A percentile compares a stretch with the other conserved stretches of the same genome.
These are phyloP conservation scores for Populus tremula DNA, from an alignment of 345 rosid genomes.

Conservation along the genomic window DNA sequence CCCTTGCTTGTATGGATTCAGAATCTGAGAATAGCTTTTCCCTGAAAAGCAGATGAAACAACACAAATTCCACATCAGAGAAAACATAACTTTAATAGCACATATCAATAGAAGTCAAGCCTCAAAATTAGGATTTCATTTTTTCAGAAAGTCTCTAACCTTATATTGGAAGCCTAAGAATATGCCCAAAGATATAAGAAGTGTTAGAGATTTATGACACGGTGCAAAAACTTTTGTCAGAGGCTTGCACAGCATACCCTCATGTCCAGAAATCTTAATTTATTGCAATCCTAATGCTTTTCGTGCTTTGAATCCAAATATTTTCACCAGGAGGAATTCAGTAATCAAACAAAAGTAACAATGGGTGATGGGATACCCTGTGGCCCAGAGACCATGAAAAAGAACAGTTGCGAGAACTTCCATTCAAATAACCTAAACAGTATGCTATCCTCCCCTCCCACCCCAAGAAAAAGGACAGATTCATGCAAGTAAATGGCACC, in stretches of 20 bases:
- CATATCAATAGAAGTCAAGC: not conserved
- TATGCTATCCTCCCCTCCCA: not conserved
- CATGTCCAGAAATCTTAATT: not conserved
- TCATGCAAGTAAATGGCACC: not conserved
- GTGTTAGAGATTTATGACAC: not conserved
- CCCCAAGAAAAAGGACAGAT: not conserved
- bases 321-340: not conserved
- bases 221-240: not conserved
- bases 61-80: conserved; percentile 1
- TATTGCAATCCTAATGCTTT: not conserved
- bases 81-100: not conserved
- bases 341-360: not conserved
- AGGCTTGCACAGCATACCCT: not conserved
- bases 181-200: not conserved
- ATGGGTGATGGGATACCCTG: not conserved
- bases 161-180: not conserved
- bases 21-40: conserved; percentile 85
- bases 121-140: not conserved
- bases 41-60: conserved; percentile 39
- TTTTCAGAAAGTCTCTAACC: not conserved
- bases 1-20: conserved; percentile 92
- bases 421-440: not conserved
- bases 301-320: not conserved
- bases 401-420: not conserved
- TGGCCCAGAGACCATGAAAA: not conserved